Percentiles rank a stretch among this genome's conserved stretches.
These are phyloP conservation scores for Syzygium grande DNA, from an alignment of 345 rosid genomes.

Conservation along the genomic window DNA sequence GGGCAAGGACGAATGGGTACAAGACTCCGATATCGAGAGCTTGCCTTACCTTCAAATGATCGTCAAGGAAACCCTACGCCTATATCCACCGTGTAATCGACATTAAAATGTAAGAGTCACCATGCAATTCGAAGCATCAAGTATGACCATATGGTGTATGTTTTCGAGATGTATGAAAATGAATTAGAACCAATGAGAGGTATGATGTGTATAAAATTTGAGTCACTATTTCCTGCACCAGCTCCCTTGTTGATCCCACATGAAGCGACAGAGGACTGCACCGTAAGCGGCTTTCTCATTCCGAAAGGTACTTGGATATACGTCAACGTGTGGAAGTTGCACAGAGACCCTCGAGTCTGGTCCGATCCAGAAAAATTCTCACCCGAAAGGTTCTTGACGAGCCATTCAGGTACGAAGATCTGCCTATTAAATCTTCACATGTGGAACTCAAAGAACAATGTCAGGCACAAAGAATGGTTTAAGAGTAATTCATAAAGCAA, in stretches of 20 bases:
- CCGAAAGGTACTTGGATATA: constrained; percentile 15
- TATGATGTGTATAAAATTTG: neutral
- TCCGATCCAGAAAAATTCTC: constrained; percentile 6
- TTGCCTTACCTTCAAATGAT: constrained; percentile 45
- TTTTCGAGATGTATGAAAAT: neutral
- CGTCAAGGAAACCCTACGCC: neutral
- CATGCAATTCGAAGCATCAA: neutral
- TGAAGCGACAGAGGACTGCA: constrained; percentile 26
- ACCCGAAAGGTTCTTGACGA: constrained; percentile 18
- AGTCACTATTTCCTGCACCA: neutral
- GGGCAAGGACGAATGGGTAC: constrained; percentile 35
- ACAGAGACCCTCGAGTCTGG: constrained; percentile 33
- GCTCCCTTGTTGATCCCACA: constrained; percentile 21
- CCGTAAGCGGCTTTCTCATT: constrained; percentile 11
- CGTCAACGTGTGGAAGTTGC: constrained; percentile 26
- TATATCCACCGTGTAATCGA: constrained; percentile 28
- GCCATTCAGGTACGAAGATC: neutral
- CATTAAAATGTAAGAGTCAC: neutral
- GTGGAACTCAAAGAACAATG: neutral
- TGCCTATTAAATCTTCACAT: neutral
- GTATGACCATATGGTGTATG: neutral
- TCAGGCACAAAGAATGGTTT: neutral
- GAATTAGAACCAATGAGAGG: neutral
- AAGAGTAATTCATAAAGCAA: neutral
- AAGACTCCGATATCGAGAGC: constrained; percentile 40